A percentile compares a stretch with the other conserved stretches of the same genome.
These are phyloP conservation scores for Trichoderma aggressivum DNA, from an alignment of 2,329 filamentous ascomycete genomes.

Conservation along the genomic window DNA sequence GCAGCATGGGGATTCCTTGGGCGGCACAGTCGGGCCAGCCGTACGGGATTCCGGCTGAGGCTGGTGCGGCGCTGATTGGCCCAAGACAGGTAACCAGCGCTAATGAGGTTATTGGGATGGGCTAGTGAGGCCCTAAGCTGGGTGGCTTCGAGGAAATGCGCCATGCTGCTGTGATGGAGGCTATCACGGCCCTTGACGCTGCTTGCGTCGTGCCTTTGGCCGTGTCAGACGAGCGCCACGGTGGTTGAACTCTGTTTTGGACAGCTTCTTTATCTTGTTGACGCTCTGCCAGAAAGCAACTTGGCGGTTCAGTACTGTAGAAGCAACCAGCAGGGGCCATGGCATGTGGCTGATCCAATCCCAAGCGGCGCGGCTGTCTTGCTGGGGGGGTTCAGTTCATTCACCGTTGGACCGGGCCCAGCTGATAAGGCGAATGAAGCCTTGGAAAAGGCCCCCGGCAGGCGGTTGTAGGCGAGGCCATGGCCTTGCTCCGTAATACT, in stretches of 20 bases:
- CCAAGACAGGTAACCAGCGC: background rate
- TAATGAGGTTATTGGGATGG: background rate
- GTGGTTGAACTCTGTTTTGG: background rate
- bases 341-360: background rate
- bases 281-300: background rate
- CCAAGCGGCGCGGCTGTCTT: background rate
- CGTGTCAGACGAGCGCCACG: background rate
- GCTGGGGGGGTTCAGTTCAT: background rate
- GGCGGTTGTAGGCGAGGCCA: background rate
- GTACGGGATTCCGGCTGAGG: background rate
- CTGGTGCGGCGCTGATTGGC: slow-evolving; percentile 5
- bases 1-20: background rate
- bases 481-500: background rate
- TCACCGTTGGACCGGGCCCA: background rate
- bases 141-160: background rate
- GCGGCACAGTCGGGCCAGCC: slow-evolving; percentile 3
- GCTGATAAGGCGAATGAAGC: background rate
- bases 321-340: background rate
- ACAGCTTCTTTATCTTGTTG: background rate
- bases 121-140: background rate
- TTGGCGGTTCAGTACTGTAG: background rate
- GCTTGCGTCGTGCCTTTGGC: background rate
- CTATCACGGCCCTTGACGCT: background rate
- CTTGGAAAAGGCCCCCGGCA: background rate
- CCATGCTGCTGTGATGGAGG: background rate